These are phyloP conservation scores for Pythium phragmitis DNA, from an alignment of 352 stramenopile genomes.

Conservation along the genomic window DNA sequence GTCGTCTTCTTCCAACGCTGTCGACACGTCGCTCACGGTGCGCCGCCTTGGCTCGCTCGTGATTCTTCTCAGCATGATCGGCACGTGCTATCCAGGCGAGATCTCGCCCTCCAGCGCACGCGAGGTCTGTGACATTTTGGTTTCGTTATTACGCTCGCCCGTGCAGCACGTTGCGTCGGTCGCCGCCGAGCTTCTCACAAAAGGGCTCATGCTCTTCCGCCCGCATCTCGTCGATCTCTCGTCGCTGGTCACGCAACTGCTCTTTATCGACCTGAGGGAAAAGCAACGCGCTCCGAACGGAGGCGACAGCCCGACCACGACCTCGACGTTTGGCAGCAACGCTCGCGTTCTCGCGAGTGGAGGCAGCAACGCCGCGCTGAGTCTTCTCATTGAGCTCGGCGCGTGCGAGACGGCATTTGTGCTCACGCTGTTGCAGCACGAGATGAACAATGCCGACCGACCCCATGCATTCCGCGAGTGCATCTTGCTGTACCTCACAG, in stretches of 20 bases:
- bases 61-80: slow-evolving; percentile 81
- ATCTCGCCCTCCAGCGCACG: slow-evolving; percentile 71
- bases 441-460: slow-evolving; percentile 80
- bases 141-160: slow-evolving; percentile 56
- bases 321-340: slow-evolving; percentile 44
- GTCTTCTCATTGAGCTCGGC: slow-evolving; percentile 74
- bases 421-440: slow-evolving; percentile 68
- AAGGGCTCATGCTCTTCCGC: slow-evolving; percentile 81
- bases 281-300: slow-evolving; percentile 52
- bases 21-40: slow-evolving; percentile 45
- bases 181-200: slow-evolving; percentile 73
- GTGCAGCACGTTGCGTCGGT: slow-evolving; percentile 63
- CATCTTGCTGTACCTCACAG: slow-evolving; percentile 74
- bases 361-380: slow-evolving; percentile 71
- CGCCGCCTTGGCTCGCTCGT: slow-evolving; percentile 68
- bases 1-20: slow-evolving; percentile 3
- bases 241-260: slow-evolving; percentile 66
- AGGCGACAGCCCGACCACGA: slow-evolving; percentile 5
- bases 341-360: slow-evolving; percentile 45
- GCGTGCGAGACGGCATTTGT: slow-evolving; percentile 81
- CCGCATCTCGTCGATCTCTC: slow-evolving; percentile 80
- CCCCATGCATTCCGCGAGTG: slow-evolving; percentile 69
- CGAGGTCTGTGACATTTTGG: slow-evolving; percentile 81
- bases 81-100: slow-evolving; percentile 82
- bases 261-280: slow-evolving; percentile 74